Evolutionary conservation across 1,139 yeast species (phyloP).

Genomic region (Candida dubliniensis): DNA sequence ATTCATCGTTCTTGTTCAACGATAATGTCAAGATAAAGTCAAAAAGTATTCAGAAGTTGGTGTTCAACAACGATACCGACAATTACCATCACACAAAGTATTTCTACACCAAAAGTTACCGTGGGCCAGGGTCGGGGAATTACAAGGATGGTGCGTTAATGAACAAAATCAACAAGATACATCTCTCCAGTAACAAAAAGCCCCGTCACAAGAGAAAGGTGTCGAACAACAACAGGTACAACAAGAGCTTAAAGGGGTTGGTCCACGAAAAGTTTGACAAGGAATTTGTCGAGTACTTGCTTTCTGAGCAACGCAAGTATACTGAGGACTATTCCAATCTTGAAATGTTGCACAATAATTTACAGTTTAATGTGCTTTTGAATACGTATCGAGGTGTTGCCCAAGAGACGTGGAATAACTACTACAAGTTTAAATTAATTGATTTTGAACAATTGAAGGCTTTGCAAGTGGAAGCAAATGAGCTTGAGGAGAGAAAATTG

Average conservation of each 20-base stretch:
- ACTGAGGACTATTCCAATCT: slow-evolving; percentile 41
- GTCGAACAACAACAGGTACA: slow-evolving; percentile 21
- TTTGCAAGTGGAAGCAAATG: slow-evolving; percentile 18
- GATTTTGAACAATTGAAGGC: slow-evolving; percentile 42
- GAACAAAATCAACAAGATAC: slow-evolving; percentile 40
- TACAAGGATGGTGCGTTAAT: slow-evolving; percentile 48
- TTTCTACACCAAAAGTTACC: slow-evolving; percentile 40
- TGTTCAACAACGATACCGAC: slow-evolving; percentile 38
- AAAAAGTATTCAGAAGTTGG: slow-evolving; percentile 38
- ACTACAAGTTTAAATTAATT: slow-evolving; percentile 38
- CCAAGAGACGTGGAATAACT: slow-evolving; percentile 41
- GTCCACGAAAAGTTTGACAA: slow-evolving; percentile 37
- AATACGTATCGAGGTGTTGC: slow-evolving; percentile 45
- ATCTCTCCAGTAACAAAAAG: slow-evolving; percentile 19
- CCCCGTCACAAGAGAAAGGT: slow-evolving; percentile 17
- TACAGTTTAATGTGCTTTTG: slow-evolving; percentile 42
- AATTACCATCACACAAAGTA: slow-evolving; percentile 37
- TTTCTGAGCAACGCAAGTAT: slow-evolving; percentile 31
- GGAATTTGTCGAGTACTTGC: slow-evolving; percentile 30
- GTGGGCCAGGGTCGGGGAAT: slow-evolving; percentile 51
- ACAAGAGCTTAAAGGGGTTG: slow-evolving; percentile 38
- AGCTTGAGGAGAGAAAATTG: slow-evolving; percentile 12
- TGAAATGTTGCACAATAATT: slow-evolving; percentile 46
- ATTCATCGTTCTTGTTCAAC: slow-evolving; percentile 24
- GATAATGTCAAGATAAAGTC: slow-evolving; percentile 26